Conservation (phyloP, 2,329 filamentous ascomycete species). For the Mycocentrospora acerina region DNA sequence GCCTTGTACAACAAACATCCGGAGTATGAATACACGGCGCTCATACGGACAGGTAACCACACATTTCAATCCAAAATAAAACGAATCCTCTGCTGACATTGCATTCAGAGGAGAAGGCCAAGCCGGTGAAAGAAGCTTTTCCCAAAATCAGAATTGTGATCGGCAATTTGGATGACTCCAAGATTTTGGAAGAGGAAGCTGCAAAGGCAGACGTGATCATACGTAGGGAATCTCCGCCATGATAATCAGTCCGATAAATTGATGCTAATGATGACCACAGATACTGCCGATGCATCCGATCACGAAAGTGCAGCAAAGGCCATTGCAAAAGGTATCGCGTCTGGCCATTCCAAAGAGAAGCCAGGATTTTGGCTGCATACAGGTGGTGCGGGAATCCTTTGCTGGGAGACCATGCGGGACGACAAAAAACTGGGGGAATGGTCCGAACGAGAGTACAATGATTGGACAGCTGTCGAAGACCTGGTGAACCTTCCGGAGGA, state of each 20-base stretch:
- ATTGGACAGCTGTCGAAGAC: slow-evolving; percentile 58
- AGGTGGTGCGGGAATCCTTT: slow-evolving; percentile 57
- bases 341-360: slow-evolving; percentile 45
- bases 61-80: too few species aligned
- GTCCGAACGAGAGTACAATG: slow-evolving; percentile 57
- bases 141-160: slow-evolving; percentile 51
- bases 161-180: slow-evolving; percentile 51
- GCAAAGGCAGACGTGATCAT: slow-evolving; percentile 54
- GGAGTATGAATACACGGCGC: slow-evolving; percentile 48
- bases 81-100: background rate
- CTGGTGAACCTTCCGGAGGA: slow-evolving; percentile 57
- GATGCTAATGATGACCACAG: too few species aligned
- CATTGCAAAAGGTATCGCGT: slow-evolving; percentile 53
- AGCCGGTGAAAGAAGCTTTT: slow-evolving; percentile 46
- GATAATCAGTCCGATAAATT: too few species aligned
- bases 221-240: too few species aligned
- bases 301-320: slow-evolving; percentile 43
- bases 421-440: slow-evolving; percentile 49
- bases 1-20: slow-evolving; percentile 47
- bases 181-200: slow-evolving; percentile 50
- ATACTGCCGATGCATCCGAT: slow-evolving; percentile 32
- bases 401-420: slow-evolving; percentile 50
- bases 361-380: slow-evolving; percentile 57
- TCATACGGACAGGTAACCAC: slow-evolving; percentile 40
- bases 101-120: slow-evolving; percentile 44